Base-by-base conservation (phyloP, 768 basidiomycete species). In the Saitozyma sp. region DNA sequence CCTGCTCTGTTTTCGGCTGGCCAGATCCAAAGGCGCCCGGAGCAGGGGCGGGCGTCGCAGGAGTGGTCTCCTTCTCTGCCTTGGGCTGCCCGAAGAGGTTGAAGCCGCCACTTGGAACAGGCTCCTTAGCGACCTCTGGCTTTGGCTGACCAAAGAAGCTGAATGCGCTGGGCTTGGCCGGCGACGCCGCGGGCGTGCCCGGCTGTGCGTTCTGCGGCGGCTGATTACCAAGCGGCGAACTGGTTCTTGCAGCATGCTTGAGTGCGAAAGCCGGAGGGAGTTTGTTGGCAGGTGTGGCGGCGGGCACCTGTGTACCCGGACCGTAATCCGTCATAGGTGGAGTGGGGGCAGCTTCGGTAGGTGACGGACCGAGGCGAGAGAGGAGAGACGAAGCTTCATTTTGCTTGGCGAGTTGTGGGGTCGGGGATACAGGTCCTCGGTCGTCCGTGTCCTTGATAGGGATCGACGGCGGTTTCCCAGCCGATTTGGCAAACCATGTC, bases 161-260 rank as follows among this genome's bases (percentile, higher is more conserved):
- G 54, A 57, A 50, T 19, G 56, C 6, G 41, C 51, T 39, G 14
- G 68, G 65, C 51, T 59, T 66, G 19, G 61, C 60, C 14, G 73
- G 70, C 10, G 73, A 68, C 0, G 50, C 58, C 8, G 65, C 67
- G 3, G 74, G 65, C 1, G 67, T 72, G 8, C 55, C 66, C 13
- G 61, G 51, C 2, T 29, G 29, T 29, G 61, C 59, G 14, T 51
- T 69, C 17, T 65, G 56, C 6, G 69, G 67, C 14, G 74, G 74
- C 17, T 66, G 67, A 55, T 61, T 66, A 6, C 61, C 59, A 3
- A 76, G 59, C 10, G 74, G 74, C 0, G 72, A 73, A 59, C 67
- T 67, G 0, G 71, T 71, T 13, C 61, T 56, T 7, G 71, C 66
- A 17, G 74, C 74, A 55, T 75, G 70, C 45, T 66, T 68, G 53